phyloP scores from a whole-genome alignment of 371 early-diverging fungal species.

The Lichtheimia corymbifera region DNA sequence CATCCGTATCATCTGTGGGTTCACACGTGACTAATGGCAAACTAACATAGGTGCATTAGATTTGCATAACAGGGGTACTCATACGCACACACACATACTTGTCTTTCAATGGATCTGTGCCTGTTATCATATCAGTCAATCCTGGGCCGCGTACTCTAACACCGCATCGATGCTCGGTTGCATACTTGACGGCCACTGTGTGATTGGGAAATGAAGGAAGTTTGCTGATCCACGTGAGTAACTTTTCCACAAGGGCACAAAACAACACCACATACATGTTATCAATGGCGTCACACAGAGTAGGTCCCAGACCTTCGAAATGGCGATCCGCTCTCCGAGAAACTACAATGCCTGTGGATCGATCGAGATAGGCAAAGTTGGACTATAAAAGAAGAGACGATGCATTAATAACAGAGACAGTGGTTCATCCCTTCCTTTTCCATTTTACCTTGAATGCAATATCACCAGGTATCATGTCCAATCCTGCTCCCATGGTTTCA shows the following conservation, averaged over 20 bases:
- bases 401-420: neutral
- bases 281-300: conserved; percentile 46
- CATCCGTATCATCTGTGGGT: conserved; percentile 35
- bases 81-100: conserved; percentile 22
- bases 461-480: conserved; percentile 56
- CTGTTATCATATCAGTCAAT: conserved; percentile 48
- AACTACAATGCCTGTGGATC: conserved; percentile 37
- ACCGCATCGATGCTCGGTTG: conserved; percentile 22
- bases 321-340: conserved; percentile 52
- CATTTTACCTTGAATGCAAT: conserved; percentile 55
- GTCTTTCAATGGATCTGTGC: conserved; percentile 60
- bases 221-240: conserved; percentile 16
- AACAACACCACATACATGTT: conserved; percentile 28
- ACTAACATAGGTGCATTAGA: conserved; percentile 13
- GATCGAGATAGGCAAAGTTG: conserved; percentile 54
- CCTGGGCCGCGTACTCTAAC: conserved; percentile 48
- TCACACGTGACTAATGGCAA: conserved; percentile 36
- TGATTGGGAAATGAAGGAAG: conserved; percentile 46
- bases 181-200: conserved; percentile 20
- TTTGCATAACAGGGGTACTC: neutral
- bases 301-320: conserved; percentile 49
- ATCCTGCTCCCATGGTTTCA: conserved; percentile 59
- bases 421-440: neutral
- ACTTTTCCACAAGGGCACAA: neutral
- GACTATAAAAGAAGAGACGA: conserved; percentile 21